Base-by-base conservation (phyloP, 306 rosid genomes). In the Pyrus communis region DNA sequence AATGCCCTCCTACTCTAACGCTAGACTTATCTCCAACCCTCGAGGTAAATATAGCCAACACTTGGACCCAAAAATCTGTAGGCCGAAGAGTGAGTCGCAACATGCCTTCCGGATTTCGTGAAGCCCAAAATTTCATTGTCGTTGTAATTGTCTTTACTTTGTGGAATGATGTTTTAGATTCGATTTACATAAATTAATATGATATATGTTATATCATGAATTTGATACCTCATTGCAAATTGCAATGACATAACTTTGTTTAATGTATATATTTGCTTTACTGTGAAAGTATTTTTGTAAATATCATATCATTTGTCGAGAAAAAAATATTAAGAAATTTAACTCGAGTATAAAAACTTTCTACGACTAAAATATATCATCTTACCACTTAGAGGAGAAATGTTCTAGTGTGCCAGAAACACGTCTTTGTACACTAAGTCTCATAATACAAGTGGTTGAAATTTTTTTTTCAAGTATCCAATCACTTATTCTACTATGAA, bases 1-100 rank as follows among this genome's bases (percentile, higher is more conserved):
- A 64, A 31, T 83, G 82, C 77, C 58, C 76, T 81, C 84, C 86
- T 64, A 52, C 80, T 78, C 82, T 81, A 75, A 71, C 85, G 55
- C 61, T 13, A 60, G 15, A 75, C 82, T 78, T 54, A 84, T 80
- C 87, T 40, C 46, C 75, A 45, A 76, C 22, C 60, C 55, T 49
- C 18, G 7, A 15, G 18, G 8, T 49, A 14, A 17, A 49, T 54
- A 62, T 5, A 54, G n/a, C 28, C 69, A 45, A 64, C 40, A 49
- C 31, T 49, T 27, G 40, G 2, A 55, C 14, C 33, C 12, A 22
- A 63, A 31, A 45, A n/a, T 78, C 10, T 25, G 22, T 33, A 12
- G 23, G 42, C 21, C 33, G 22, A 22, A 43, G 25, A 35, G n/a
- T n/a, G 70, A 74, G 38, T 35, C 73, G 67, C 80, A 59, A 27